These are phyloP conservation scores for Arachnopeziza araneosa DNA, from an alignment of 2,329 filamentous ascomycete species.

Conservation along the genomic window DNA sequence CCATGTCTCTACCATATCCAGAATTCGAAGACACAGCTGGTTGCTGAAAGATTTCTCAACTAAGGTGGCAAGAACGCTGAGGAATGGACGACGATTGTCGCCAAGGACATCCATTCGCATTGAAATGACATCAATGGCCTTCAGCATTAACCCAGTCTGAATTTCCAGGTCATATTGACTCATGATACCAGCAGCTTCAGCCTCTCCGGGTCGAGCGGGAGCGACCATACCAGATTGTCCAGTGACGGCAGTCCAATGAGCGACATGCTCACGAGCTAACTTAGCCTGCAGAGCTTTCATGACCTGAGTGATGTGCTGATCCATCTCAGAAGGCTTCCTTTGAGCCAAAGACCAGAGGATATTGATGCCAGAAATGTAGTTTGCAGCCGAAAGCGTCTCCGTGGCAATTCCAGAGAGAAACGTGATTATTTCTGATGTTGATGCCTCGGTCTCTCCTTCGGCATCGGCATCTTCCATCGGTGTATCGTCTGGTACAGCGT, in stretches of 20 bases:
- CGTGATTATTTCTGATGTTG: conserved; percentile 80
- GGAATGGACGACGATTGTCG: conserved; percentile 85
- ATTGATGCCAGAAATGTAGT: conserved; percentile 85
- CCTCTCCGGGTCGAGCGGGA: conserved; percentile 38
- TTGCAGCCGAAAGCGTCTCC: conserved; percentile 71
- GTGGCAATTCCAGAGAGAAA: conserved; percentile 82
- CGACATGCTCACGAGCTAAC: conserved; percentile 89
- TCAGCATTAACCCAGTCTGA: conserved; percentile 88
- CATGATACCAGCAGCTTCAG: conserved; percentile 50
- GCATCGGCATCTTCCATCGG: conserved; percentile 72
- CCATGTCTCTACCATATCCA: conserved; percentile 92
- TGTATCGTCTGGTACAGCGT: conserved; percentile 77
- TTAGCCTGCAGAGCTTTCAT: conserved; percentile 94
- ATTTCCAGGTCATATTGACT: conserved; percentile 76
- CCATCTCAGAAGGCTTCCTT: conserved; percentile 79
- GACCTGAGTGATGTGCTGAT: conserved; percentile 77
- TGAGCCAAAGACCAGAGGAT: conserved; percentile 87
- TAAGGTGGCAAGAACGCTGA: conserved; percentile 89
- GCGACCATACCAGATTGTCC: conserved; percentile 39
- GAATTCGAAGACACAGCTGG: conserved; percentile 82
- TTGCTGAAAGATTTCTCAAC: conserved; percentile 92
- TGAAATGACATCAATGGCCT: conserved; percentile 89
- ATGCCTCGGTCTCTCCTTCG: conserved; percentile 75
- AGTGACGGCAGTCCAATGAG: conserved; percentile 57
- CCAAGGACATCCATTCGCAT: conserved; percentile 88